Evolutionary conservation across 2,329 filamentous ascomycete species (phyloP).

Genomic region (Neonectria hederae): DNA sequence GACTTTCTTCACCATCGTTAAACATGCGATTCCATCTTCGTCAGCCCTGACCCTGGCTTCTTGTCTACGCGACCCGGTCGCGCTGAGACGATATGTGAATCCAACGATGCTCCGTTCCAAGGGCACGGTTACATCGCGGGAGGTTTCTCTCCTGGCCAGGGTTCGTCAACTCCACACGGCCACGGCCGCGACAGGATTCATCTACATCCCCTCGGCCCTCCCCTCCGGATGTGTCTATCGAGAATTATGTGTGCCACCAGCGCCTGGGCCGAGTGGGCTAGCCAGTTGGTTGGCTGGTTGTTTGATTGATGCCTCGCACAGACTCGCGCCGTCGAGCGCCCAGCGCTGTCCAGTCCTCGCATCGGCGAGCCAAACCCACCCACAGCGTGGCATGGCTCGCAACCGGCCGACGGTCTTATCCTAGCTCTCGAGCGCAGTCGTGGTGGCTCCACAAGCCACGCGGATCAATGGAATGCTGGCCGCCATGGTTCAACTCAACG

Average conservation of each 20-base stretch:
- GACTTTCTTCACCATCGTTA: slow-evolving; percentile 26
- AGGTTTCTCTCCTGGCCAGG: slow-evolving; percentile 23
- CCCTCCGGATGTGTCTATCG: neutral
- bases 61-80: slow-evolving; percentile 23
- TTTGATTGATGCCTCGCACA: slow-evolving; percentile 37
- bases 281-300: slow-evolving; percentile 13
- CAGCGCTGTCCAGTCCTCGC: slow-evolving; percentile 23
- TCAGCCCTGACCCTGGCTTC: slow-evolving; percentile 26
- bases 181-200: slow-evolving; percentile 21
- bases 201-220: slow-evolving; percentile 19
- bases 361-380: slow-evolving; percentile 27
- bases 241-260: neutral
- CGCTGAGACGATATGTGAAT: slow-evolving; percentile 33
- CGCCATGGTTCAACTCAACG: slow-evolving; percentile 15
- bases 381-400: slow-evolving; percentile 28
- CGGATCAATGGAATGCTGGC: slow-evolving; percentile 41
- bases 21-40: slow-evolving; percentile 28
- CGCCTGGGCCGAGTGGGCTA: neutral
- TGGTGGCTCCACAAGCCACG: slow-evolving; percentile 42
- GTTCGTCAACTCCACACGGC: slow-evolving; percentile 23
- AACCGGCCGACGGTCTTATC: slow-evolving; percentile 23
- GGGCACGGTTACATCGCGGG: slow-evolving; percentile 30
- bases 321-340: slow-evolving; percentile 29
- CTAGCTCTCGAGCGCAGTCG: slow-evolving; percentile 28
- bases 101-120: slow-evolving; percentile 15